Evolutionary conservation across 768 basidiomycete species (phyloP), one percentile per base, ranked within the genome.

Genomic region (Termitomyces sp.): DNA sequence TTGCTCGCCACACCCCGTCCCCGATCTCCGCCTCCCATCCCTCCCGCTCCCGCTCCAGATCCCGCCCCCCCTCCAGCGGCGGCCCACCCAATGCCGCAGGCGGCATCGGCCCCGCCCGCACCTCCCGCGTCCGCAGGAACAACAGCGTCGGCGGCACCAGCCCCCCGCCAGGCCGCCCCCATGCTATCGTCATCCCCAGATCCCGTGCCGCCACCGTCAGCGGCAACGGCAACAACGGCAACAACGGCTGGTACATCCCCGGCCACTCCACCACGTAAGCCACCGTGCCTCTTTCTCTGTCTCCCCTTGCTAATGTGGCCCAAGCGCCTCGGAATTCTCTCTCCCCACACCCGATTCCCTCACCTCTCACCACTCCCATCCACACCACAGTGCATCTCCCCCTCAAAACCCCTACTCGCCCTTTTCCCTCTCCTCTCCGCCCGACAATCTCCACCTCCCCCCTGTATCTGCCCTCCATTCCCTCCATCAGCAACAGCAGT

Each of bases 141-240:
- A 83, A 81, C 57, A 83, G 82, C 59, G 75, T 89, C 45, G 82
- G 80, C 59, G 79, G 82, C 12, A 83, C 77, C 44, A 79, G 68
- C 57, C 86, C 79, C 50, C 85, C 82, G 40, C 76, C 78, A 19
- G 67, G 63, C 12, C 75, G 82, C 21, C 85, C 86, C 0, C 84
- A 86, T 61, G 86, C 86, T 10, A 90, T 91, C 66, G 74, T 89
- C 49, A 90, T 90, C 62, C 89, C 7, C 71, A 65, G 29, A 42
- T 65, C 53, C 0, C 54, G 77, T 19, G 69, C 74, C 21, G 66
- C 57, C 40, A 62, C 66, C 4, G 59, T 62, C 41, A 51, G 60
- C 47, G 62, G 66, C 32, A 57, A 58, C 17, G 62, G 62, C 21
- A 43, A 45, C 52, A 65, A 50, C 27, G 54, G 41, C 47, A 46